Evolutionary conservation across 495 filamentous ascomycete genomes (phyloP).

Genomic region (Penicillium bialowiezense): DNA sequence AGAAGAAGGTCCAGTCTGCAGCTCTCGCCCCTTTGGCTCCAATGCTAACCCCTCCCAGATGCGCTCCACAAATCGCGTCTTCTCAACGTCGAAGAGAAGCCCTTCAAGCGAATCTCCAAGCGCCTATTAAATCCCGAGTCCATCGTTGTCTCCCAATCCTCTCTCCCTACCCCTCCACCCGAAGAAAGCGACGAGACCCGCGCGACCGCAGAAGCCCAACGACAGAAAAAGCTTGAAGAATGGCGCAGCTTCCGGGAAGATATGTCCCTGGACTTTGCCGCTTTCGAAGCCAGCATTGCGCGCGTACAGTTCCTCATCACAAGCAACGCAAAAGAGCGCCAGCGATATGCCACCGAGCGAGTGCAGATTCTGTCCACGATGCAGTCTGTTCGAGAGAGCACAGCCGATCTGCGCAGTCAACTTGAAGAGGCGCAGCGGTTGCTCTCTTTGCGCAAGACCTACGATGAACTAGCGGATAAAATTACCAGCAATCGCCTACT

Average conservation of each 20-base stretch:
- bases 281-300: constrained; percentile 81
- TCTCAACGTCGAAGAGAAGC: constrained; percentile 86
- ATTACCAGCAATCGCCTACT: constrained; percentile 81
- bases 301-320: constrained; percentile 84
- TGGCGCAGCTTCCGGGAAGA: constrained; percentile 71
- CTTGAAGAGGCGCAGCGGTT: constrained; percentile 73
- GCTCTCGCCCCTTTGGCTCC: constrained; percentile 8
- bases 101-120: constrained; percentile 86
- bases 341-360: constrained; percentile 81
- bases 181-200: constrained; percentile 55
- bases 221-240: constrained; percentile 50
- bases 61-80: constrained; percentile 88
- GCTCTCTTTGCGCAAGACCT: constrained; percentile 76
- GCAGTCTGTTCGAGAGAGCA: constrained; percentile 73
- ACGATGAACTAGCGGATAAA: constrained; percentile 80
- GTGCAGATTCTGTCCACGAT: constrained; percentile 70
- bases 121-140: constrained; percentile 67
- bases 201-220: constrained; percentile 30
- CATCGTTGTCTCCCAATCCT: constrained; percentile 49
- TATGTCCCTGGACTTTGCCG: constrained; percentile 82
- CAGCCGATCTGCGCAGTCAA: constrained; percentile 63
- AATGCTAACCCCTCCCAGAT: constrained; percentile 47
- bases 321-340: constrained; percentile 80
- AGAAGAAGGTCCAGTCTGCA: constrained; percentile 46
- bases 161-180: constrained; percentile 67